phyloP scores from a whole-genome alignment of 2,329 filamentous ascomycete genomes.

The Rutstroemia sydowiana region DNA sequence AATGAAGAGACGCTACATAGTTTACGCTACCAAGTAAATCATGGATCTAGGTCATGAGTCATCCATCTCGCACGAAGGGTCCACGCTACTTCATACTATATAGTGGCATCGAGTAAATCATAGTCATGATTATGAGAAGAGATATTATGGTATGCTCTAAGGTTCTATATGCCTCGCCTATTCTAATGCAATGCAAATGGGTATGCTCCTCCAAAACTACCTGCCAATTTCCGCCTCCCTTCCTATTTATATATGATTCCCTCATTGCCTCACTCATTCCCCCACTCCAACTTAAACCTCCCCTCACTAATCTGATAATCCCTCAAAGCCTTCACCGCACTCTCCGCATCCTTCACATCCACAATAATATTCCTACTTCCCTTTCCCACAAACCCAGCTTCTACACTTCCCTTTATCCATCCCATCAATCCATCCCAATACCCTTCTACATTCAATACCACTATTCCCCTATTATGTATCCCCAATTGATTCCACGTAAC shows the following conservation, averaged over 20 bases:
- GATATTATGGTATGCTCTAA: too few species aligned
- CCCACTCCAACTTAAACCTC: slow-evolving; percentile 78
- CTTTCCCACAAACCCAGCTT: slow-evolving; percentile 66
- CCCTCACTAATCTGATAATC: slow-evolving; percentile 71
- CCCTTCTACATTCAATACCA: slow-evolving; percentile 78
- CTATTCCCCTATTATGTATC: slow-evolving; percentile 74
- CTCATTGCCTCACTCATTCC: slow-evolving; percentile 28
- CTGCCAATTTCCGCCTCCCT: too few species aligned
- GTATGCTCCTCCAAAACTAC: too few species aligned
- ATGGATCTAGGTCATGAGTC: not conserved
- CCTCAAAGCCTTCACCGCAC: slow-evolving; percentile 62
- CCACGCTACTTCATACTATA: too few species aligned
- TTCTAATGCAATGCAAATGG: not conserved
- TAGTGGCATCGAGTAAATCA: too few species aligned
- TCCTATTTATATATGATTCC: not conserved
- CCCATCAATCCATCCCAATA: slow-evolving; percentile 84
- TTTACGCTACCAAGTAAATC: not conserved
- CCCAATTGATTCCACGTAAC: slow-evolving; percentile 95
- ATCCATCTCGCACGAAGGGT: not conserved
- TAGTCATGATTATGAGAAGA: too few species aligned
- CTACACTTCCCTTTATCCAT: slow-evolving; percentile 73
- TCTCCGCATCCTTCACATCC: slow-evolving; percentile 64
- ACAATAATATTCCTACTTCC: slow-evolving; percentile 70
- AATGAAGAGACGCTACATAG: too few species aligned
- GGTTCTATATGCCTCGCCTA: not conserved